These are phyloP conservation scores for Babesia bovis DNA, from an alignment of 169 alveolate genomes.

Conservation along the genomic window DNA sequence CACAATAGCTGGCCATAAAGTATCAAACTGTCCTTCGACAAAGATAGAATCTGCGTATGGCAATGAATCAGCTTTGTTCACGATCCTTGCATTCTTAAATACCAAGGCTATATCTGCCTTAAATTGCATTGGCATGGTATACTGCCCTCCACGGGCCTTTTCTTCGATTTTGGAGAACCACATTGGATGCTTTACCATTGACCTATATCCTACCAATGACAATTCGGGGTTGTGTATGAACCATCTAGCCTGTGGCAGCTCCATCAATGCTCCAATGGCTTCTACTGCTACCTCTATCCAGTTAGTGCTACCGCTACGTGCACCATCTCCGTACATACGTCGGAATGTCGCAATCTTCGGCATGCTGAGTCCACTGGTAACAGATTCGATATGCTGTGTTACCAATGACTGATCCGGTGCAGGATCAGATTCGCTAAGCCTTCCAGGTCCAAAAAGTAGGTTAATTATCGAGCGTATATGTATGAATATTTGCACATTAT, in stretches of 20 bases:
- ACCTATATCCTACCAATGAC: conserved; percentile 62
- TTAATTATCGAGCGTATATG: conserved; percentile 14
- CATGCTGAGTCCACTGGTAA: conserved; percentile 52
- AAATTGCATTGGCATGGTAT: conserved; percentile 72
- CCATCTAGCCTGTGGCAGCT: conserved; percentile 75
- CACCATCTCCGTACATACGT: conserved; percentile 59
- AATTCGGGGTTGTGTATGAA: conserved; percentile 72
- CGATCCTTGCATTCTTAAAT: conserved; percentile 61
- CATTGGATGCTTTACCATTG: conserved; percentile 66
- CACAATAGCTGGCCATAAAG: conserved; percentile 67
- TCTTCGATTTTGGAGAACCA: conserved; percentile 71
- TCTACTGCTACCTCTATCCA: conserved; percentile 73
- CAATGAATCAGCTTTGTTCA: conserved; percentile 61
- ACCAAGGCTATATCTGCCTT: conserved; percentile 72
- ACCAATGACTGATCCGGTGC: conserved; percentile 43
- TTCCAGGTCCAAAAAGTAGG: conserved; percentile 51
- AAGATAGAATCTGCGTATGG: conserved; percentile 53
- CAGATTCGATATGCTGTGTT: conserved; percentile 16
- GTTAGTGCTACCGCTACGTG: conserved; percentile 23
- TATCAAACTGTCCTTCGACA: conserved; percentile 64
- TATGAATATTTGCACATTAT: conserved; percentile 28
- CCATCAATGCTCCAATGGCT: conserved; percentile 72
- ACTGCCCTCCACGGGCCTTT: conserved; percentile 55
- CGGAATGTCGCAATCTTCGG: conserved; percentile 60
- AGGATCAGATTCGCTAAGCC: conserved; percentile 26